Percentiles rank a stretch among this genome's conserved stretches.
phyloP scores from a whole-genome alignment of 441 rosid species.

The Caryocar brasiliense region DNA sequence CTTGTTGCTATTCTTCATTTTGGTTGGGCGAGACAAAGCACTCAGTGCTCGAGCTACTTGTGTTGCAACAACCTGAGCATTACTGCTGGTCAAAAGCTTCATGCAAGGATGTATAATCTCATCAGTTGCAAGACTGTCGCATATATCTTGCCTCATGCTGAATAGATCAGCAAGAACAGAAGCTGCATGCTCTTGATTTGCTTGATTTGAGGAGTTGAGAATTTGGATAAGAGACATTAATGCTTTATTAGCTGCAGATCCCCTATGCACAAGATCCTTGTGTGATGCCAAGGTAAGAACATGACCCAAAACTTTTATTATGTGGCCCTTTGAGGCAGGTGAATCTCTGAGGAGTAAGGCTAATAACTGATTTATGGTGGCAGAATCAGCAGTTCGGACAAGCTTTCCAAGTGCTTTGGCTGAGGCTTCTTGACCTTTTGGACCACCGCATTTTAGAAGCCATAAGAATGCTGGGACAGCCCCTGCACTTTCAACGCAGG shows the following conservation, averaged over 20 bases:
- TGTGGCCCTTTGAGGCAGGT: conserved; percentile 52
- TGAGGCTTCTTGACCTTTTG: conserved; percentile 61
- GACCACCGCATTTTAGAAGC: conserved; percentile 63
- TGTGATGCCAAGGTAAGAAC: conserved; percentile 60
- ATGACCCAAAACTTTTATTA: conserved; percentile 75
- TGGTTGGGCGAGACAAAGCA: conserved; percentile 69
- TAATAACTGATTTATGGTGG: conserved; percentile 65
- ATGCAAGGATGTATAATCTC: conserved; percentile 66
- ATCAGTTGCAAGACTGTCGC: conserved; percentile 67
- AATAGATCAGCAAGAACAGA: conserved; percentile 81
- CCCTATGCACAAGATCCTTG: conserved; percentile 49
- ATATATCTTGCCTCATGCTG: conserved; percentile 61
- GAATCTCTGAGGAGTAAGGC: conserved; percentile 67
- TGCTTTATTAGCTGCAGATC: conserved; percentile 84
- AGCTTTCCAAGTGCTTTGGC: conserved; percentile 58
- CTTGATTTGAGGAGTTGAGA: conserved; percentile 68
- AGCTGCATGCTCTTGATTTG: conserved; percentile 71
- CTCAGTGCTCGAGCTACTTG: conserved; percentile 84
- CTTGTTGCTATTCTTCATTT: conserved; percentile 40
- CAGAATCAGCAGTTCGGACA: conserved; percentile 56
- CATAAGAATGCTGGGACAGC: conserved; percentile 64
- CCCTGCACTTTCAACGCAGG: conserved; percentile 86
- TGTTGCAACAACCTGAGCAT: conserved; percentile 61
- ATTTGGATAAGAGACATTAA: conserved; percentile 63
- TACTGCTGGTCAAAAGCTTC: conserved; percentile 68